Evolutionary conservation across 192 early-diverging fungal genomes (phyloP).

Genomic region (Rhizophagus sp.): DNA sequence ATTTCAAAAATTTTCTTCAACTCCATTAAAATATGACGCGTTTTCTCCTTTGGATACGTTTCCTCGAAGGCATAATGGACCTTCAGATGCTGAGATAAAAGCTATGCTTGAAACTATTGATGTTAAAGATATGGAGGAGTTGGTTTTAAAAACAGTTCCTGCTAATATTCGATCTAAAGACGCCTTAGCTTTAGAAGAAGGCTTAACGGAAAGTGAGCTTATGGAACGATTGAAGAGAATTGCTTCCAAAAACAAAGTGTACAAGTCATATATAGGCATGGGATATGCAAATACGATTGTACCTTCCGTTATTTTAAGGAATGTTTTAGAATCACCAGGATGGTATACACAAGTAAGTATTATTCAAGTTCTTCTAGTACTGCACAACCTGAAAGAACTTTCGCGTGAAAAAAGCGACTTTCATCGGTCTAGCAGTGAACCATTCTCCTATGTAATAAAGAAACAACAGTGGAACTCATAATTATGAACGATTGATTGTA

Average conservation of each 20-base stretch:
- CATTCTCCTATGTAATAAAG: neutral
- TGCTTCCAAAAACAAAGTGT: slow-evolving; percentile 89
- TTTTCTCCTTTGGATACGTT: slow-evolving; percentile 73
- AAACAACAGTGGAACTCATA: slow-evolving; percentile 14
- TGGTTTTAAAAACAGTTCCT: slow-evolving; percentile 86
- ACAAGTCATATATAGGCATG: slow-evolving; percentile 92
- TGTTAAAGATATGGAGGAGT: slow-evolving; percentile 75
- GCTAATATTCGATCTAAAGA: slow-evolving; percentile 71
- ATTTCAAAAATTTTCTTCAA: slow-evolving; percentile 9
- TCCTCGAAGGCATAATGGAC: slow-evolving; percentile 86
- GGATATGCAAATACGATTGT: slow-evolving; percentile 92
- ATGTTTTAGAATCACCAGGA: slow-evolving; percentile 97
- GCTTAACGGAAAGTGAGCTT: slow-evolving; percentile 85
- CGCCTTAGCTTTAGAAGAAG: slow-evolving; percentile 72
- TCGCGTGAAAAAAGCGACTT: slow-evolving; percentile 9
- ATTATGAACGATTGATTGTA: slow-evolving; percentile 33
- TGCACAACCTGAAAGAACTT: neutral
- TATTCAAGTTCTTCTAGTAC: neutral
- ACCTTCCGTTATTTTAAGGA: slow-evolving; percentile 94
- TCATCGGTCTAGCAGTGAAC: slow-evolving; percentile 7
- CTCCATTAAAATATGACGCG: slow-evolving; percentile 9
- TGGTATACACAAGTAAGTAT: slow-evolving; percentile 92
- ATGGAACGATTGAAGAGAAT: slow-evolving; percentile 80
- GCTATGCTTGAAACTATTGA: slow-evolving; percentile 85
- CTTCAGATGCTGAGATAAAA: slow-evolving; percentile 69